phyloP scores from a whole-genome alignment of 1,139 yeast species.

The Wickerhamiella infanticola region DNA sequence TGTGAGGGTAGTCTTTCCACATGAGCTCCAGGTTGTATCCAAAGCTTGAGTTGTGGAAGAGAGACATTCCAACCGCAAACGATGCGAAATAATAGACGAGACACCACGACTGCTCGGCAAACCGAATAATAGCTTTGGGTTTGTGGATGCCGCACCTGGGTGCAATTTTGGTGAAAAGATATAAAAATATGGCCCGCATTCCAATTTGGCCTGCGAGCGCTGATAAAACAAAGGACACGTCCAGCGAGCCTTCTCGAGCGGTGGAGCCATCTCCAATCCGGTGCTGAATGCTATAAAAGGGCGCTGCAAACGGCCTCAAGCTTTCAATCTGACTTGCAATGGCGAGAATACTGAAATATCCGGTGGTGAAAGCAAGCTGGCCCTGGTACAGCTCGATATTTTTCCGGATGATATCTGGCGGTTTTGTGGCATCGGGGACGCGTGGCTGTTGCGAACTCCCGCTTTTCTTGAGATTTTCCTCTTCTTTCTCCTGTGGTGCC shows the following conservation, averaged over 20 bases:
- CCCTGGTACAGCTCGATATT: background rate
- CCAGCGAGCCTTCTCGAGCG: slow-evolving; percentile 9
- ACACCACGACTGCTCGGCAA: slow-evolving; percentile 82
- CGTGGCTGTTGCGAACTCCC: background rate
- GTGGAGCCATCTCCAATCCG: background rate
- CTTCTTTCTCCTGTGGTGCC: background rate
- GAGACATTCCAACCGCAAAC: slow-evolving; percentile 45
- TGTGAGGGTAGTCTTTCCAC: slow-evolving; percentile 69
- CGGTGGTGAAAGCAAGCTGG: background rate
- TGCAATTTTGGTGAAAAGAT: slow-evolving; percentile 2
- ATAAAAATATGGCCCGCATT: slow-evolving; percentile 7
- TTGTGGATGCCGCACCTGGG: slow-evolving; percentile 28
- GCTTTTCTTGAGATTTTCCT: background rate
- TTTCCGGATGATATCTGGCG: background rate
- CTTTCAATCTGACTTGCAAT: background rate
- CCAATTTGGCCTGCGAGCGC: slow-evolving; percentile 5
- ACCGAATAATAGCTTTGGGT: slow-evolving; percentile 44
- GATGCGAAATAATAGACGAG: slow-evolving; percentile 37
- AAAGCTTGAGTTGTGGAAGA: slow-evolving; percentile 46
- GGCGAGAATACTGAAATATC: background rate
- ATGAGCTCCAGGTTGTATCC: slow-evolving; percentile 42
- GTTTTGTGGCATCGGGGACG: background rate
- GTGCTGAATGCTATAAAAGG: background rate
- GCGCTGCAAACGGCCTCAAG: background rate
- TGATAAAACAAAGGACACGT: slow-evolving; percentile 4